These are phyloP conservation scores for Cystobasidiopsis lactophilus DNA, from an alignment of 768 basidiomycete species.

Conservation along the genomic window DNA sequence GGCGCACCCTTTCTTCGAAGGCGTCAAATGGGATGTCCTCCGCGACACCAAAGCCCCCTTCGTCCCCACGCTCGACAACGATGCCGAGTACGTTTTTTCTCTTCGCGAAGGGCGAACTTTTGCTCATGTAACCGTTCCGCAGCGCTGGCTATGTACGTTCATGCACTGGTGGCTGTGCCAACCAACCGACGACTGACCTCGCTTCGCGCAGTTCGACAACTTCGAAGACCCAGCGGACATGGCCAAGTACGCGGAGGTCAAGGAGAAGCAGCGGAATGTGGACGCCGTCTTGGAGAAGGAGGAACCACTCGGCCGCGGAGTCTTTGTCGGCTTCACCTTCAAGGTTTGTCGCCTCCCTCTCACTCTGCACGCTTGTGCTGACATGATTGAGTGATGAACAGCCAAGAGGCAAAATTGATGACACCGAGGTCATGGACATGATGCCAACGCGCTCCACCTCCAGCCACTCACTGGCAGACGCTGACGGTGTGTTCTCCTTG, in stretches of 20 bases:
- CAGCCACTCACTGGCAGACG: background rate
- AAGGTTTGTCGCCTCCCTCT: background rate
- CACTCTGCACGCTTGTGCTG: background rate
- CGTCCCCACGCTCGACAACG: constrained; percentile 80
- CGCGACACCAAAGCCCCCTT: constrained; percentile 58
- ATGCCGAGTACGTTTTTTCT: no score
- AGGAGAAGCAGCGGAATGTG: constrained; percentile 88
- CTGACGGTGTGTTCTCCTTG: background rate
- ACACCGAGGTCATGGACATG: background rate
- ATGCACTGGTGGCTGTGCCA: no score
- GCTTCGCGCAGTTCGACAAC: constrained; percentile 19
- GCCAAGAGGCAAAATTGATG: background rate
- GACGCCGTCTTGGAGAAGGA: constrained; percentile 78
- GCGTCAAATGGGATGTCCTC: constrained; percentile 53
- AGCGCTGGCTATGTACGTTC: constrained; percentile 1
- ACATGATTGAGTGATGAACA: background rate
- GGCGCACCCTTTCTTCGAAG: constrained; percentile 60
- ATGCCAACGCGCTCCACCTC: background rate
- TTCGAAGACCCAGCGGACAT: constrained; percentile 36
- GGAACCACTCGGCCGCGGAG: constrained; percentile 27
- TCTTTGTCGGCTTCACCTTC: constrained; percentile 23
- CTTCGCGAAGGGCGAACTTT: no score
- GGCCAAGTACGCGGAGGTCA: constrained; percentile 96
- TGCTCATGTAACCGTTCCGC: no score
- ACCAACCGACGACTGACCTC: background rate